phyloP scores from a whole-genome alignment of 495 filamentous ascomycete species.

The Paragyromitra xinjiangensis region DNA sequence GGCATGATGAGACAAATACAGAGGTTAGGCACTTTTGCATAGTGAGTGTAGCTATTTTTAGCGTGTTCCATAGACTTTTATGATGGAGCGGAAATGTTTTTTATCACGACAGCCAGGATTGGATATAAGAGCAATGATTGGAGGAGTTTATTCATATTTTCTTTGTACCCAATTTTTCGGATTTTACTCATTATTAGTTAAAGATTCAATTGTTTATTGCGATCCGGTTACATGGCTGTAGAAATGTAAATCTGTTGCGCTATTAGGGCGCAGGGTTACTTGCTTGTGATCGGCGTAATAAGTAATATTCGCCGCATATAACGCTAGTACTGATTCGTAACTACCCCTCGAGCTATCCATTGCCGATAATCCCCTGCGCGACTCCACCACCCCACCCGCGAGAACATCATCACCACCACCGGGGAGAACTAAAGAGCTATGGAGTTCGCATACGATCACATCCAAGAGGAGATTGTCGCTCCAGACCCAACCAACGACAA shows the following conservation, averaged over 20 bases:
- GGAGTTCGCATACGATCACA: slow-evolving; percentile 98
- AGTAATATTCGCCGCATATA: slow-evolving; percentile 46
- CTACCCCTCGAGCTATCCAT: slow-evolving; percentile 37
- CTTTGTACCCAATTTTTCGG: slow-evolving; percentile 37
- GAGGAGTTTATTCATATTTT: slow-evolving; percentile 32
- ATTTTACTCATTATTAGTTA: slow-evolving; percentile 46
- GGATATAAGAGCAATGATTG: slow-evolving; percentile 22
- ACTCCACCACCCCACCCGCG: background rate
- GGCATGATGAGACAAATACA: background rate
- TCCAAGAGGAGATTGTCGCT: slow-evolving; percentile 80
- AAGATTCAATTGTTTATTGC: slow-evolving; percentile 32
- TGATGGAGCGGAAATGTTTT: slow-evolving; percentile 16
- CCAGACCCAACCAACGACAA: slow-evolving; percentile 60
- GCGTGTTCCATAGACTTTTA: slow-evolving; percentile 35
- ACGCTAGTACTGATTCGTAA: slow-evolving; percentile 38
- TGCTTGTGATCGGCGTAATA: slow-evolving; percentile 57
- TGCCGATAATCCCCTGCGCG: slow-evolving; percentile 11
- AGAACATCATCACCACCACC: slow-evolving; percentile 43
- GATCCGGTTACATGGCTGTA: background rate
- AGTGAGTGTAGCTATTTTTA: slow-evolving; percentile 34
- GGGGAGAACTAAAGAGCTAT: slow-evolving; percentile 63
- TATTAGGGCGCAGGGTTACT: background rate
- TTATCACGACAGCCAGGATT: slow-evolving; percentile 23
- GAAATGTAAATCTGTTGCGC: too few species aligned
- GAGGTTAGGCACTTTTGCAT: slow-evolving; percentile 1